These are phyloP conservation scores for Paraphaeosphaeria minitans DNA, from an alignment of 2,329 filamentous ascomycete species.

Conservation along the genomic window DNA sequence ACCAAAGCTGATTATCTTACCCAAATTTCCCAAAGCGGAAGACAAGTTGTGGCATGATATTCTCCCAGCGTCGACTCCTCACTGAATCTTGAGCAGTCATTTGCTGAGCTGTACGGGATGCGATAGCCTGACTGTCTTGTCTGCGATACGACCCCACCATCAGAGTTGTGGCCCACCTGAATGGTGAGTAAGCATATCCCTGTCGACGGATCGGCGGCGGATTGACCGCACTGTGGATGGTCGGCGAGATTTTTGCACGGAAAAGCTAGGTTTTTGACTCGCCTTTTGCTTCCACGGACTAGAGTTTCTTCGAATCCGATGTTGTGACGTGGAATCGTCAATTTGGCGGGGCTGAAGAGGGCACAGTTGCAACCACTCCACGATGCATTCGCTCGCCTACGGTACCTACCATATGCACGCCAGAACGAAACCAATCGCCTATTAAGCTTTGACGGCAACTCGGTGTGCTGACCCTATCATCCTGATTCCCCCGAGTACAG, in stretches of 20 bases:
- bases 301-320: background rate
- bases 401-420: no score
- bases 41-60: background rate
- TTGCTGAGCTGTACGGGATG: slow-evolving; percentile 3
- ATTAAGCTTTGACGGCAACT: background rate
- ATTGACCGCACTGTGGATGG: background rate
- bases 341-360: background rate
- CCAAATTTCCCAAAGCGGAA: background rate
- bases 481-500: background rate
- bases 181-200: slow-evolving; percentile 10
- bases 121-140: background rate
- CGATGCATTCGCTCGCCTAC: slow-evolving; percentile 1
- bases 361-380: background rate
- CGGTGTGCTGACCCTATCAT: background rate
- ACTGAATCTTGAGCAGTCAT: background rate
- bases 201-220: background rate
- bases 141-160: background rate
- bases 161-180: background rate
- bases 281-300: background rate
- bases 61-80: background rate
- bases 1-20: slow-evolving; percentile 4
- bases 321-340: background rate
- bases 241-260: background rate
- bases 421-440: background rate
- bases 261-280: no score